phyloP scores from a whole-genome alignment of 768 basidiomycete genomes.

The Hemileccinum impolitum region DNA sequence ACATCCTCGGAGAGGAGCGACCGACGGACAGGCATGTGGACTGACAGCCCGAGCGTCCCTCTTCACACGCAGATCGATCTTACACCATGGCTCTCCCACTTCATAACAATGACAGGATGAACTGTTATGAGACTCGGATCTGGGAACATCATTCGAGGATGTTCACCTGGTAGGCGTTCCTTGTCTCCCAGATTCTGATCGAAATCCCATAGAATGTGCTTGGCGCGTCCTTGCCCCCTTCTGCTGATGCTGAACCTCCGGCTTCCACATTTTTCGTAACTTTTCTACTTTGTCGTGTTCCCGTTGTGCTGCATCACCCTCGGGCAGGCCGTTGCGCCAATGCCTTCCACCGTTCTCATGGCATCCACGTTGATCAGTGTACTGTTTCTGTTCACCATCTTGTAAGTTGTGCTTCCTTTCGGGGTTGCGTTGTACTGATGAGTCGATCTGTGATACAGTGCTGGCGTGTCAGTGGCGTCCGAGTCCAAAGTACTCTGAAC shows the following conservation, averaged over 20 bases:
- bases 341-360: constrained; percentile 40
- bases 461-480: too few relatives aligned
- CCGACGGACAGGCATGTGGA: too few relatives aligned
- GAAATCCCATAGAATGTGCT: constrained; percentile 45
- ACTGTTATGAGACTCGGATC: constrained; percentile 60
- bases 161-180: constrained; percentile 59
- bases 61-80: too few relatives aligned
- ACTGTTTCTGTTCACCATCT: constrained; percentile 40
- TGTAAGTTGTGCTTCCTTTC: constrained; percentile 40
- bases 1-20: too few relatives aligned
- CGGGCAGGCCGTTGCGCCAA: constrained; percentile 39
- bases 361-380: constrained; percentile 38
- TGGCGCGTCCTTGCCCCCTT: constrained; percentile 40
- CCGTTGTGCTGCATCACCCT: constrained; percentile 45
- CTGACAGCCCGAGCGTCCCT: too few relatives aligned
- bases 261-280: constrained; percentile 36
- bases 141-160: constrained; percentile 61
- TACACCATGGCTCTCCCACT: too few relatives aligned
- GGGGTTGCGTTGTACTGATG: too few relatives aligned
- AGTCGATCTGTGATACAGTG: too few relatives aligned
- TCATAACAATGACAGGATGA: too few relatives aligned
- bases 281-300: constrained; percentile 36
- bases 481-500: too few relatives aligned
- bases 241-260: constrained; percentile 50
- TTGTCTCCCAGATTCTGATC: constrained; percentile 48